Conservation (phyloP, 495 filamentous ascomycete genomes). For the Aspergillus egyptiacus region DNA sequence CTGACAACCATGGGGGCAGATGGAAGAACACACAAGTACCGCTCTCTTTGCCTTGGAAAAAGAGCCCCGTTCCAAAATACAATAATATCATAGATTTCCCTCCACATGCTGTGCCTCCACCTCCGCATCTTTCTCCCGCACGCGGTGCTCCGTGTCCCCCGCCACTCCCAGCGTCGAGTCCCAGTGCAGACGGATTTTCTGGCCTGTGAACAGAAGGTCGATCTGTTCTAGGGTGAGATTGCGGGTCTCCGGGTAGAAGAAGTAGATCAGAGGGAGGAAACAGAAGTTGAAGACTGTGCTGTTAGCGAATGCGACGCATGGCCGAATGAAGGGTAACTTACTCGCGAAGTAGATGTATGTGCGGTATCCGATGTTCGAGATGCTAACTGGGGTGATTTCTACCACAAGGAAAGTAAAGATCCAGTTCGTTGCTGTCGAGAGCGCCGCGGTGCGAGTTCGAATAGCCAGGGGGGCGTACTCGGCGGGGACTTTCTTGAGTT, state of each 20-base stretch:
- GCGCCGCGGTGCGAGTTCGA: slow-evolving; percentile 29
- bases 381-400: slow-evolving; percentile 37
- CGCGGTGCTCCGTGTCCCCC: slow-evolving; percentile 22
- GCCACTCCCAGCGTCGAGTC: slow-evolving; percentile 29
- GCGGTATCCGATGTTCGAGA: slow-evolving; percentile 31
- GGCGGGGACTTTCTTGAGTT: slow-evolving; percentile 23
- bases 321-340: slow-evolving; percentile 10
- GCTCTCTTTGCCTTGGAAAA: no score
- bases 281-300: slow-evolving; percentile 57
- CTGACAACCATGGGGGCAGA: neutral
- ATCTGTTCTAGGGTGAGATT: slow-evolving; percentile 66
- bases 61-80: no score
- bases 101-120: slow-evolving; percentile 25
- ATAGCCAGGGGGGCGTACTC: slow-evolving; percentile 32
- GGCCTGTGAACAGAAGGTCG: slow-evolving; percentile 47
- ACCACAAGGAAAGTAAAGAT: slow-evolving; percentile 38
- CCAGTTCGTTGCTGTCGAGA: slow-evolving; percentile 35
- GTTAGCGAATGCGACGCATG: slow-evolving; percentile 13
- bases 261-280: slow-evolving; percentile 68
- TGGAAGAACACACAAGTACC: neutral
- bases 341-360: slow-evolving; percentile 46
- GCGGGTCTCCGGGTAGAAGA: slow-evolving; percentile 66
- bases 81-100: slow-evolving; percentile 2
- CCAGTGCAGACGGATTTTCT: slow-evolving; percentile 43
- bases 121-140: slow-evolving; percentile 22